Evolutionary conservation across 2,329 filamentous ascomycete genomes (phyloP), one percentile per base, ranked within the genome.

Genomic region (Aquanectria penicillioides): DNA sequence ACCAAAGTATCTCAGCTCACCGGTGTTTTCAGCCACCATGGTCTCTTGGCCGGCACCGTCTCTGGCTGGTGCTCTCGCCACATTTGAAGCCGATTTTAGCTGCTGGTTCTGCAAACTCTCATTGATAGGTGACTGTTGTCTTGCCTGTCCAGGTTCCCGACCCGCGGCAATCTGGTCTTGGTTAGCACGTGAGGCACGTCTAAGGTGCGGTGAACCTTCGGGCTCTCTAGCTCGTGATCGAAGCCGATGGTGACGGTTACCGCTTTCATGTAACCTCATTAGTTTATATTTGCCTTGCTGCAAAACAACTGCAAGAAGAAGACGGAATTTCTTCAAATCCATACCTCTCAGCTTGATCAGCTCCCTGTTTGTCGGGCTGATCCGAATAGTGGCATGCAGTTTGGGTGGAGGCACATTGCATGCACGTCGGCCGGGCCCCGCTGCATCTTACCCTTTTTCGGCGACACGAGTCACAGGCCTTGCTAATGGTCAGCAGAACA

Each of bases 1-100:
- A 54, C 50, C 50, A 23, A 54, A 54, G 17, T 54, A 54, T 25
- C 50, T 54, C 12, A 54, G 23, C n/a, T 54, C 50, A 10, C 50
- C 50, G 6, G 50, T 54, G 13, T 46, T 54, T 8, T 54, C 50
- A 11, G 50, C 50, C 5, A 54, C 50, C 50, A 54, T 38, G 9
- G 50, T 54, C 12, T 43, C 50, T 25, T 33, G 33, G 25, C 41
- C 40, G 13, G 31, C 17, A 15, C 31, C 38, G 25, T 38, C 40
- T 37, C 23, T 47, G 7, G 23, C 33, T 2, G 50, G 40, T 6
- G 40, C 13, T n/a, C n/a, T n/a, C 1, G 20, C 13, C 6, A 4
- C 17, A 29, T 23, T 22, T 15, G 20, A 20, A 20, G 18, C 17
- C n/a, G 31, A 12, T 12, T 3, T 9, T 31, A 17, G 18, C n/a